Evolutionary conservation across 352 stramenopile species (phyloP).

Genomic region (Phytophthora litchii): DNA sequence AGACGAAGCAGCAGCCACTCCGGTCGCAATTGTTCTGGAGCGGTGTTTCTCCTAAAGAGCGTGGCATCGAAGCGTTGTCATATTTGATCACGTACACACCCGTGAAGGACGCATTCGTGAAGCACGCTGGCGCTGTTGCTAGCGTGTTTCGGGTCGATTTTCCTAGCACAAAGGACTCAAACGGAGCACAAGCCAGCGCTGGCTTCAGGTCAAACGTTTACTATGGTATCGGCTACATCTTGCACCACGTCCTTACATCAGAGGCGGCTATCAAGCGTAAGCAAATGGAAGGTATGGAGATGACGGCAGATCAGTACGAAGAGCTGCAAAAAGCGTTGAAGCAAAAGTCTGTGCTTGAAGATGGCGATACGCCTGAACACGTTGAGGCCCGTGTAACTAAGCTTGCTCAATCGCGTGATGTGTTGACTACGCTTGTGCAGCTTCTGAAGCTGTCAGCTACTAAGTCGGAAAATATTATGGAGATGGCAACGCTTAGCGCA

Average conservation of each 20-base stretch:
- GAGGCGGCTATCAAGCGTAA: slow-evolving; percentile 95
- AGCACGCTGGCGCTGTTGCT: slow-evolving; percentile 53
- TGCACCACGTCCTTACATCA: slow-evolving; percentile 93
- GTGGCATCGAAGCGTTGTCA: slow-evolving; percentile 80
- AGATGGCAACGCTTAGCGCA: slow-evolving; percentile 75
- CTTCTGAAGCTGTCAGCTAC: slow-evolving; percentile 77
- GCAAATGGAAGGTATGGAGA: slow-evolving; percentile 96
- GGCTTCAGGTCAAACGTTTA: slow-evolving; percentile 86
- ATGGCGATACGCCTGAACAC: slow-evolving; percentile 85
- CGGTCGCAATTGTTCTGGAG: slow-evolving; percentile 65
- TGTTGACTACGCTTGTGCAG: slow-evolving; percentile 79
- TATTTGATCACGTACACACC: slow-evolving; percentile 86
- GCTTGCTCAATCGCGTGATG: slow-evolving; percentile 51
- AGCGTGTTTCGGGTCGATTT: slow-evolving; percentile 82
- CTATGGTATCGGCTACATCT: slow-evolving; percentile 95
- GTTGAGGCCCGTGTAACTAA: slow-evolving; percentile 67
- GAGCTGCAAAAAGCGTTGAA: slow-evolving; percentile 94
- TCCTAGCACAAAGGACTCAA: slow-evolving; percentile 38
- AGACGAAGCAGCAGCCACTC: slow-evolving; percentile 17
- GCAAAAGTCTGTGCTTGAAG: slow-evolving; percentile 94
- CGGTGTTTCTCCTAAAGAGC: slow-evolving; percentile 78
- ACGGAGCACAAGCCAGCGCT: slow-evolving; percentile 30
- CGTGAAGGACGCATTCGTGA: slow-evolving; percentile 82
- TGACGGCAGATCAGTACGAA: slow-evolving; percentile 98
- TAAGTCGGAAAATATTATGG: slow-evolving; percentile 79